Evolutionary conservation across 2,329 filamentous ascomycete genomes (phyloP), one percentile per base, ranked within the genome.

Genomic region (Pseudogymnoascus sp.): DNA sequence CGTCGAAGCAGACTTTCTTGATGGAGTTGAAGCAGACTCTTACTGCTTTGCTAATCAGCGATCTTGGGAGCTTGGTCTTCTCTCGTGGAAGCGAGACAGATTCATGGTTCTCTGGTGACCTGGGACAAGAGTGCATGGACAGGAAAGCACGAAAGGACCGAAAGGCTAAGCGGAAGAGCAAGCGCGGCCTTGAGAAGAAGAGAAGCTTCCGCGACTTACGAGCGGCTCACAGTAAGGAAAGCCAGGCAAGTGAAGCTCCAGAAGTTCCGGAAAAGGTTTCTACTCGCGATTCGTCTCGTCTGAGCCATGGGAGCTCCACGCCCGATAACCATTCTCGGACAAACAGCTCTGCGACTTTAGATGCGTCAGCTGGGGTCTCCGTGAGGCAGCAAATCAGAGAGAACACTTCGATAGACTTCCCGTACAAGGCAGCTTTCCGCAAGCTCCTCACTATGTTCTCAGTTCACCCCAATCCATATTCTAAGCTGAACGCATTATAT

Each of bases 71-170:
- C 41, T 84, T 91, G 31, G 88, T 97, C 1, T 94, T 95, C 60
- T 83, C 87, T 39, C 79, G 84, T 12, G 94, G 94, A 2, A 96
- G 92, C 42, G 94, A 99, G 76, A 97, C 93, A 0, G 94, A 97
- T 73, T 81, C 81, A 2, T 97, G 93, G 89, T 94, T 97, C 64
- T 71, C 69, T 67, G 80, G 84, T 60, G 83, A 84, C 12, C 74
- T 92, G 5, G 84, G 85, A 2, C 83, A 87, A 67, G 79, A 87
- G 66, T 87, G 84, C 70, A 84, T 87, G 51, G 84, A 87, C 60
- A 80, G 84, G 27, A 83, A 81, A 58, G 82, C 86, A 59, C 79
- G 81, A 3, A 82, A 86, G 67, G 77, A 86, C 65, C 85, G 83
- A 70, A 83, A 85, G 51, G 83, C 85, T 58, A 79, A 83, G 13